Percentiles rank a stretch among this genome's conserved stretches.
phyloP scores from a whole-genome alignment of 2,329 filamentous ascomycete species.

The Fusarium tanahbumbuense region DNA sequence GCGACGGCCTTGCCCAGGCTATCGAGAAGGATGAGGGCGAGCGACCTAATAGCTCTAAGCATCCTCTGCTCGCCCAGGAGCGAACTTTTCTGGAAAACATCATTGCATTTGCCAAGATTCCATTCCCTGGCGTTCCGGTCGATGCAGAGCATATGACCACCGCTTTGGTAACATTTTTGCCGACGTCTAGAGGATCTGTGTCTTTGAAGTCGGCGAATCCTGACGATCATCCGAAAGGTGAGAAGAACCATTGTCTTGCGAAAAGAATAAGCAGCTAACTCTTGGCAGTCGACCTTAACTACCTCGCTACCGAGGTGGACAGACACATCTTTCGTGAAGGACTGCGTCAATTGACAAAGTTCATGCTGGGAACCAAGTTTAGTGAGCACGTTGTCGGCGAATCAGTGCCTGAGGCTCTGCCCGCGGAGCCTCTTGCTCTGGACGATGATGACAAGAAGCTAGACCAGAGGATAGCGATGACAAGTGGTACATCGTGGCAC shows the following conservation, averaged over 20 bases:
- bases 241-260: not conserved
- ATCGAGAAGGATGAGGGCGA: conserved; percentile 51
- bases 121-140: conserved; percentile 35
- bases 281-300: conserved; percentile 39
- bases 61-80: conserved; percentile 48
- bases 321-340: conserved; percentile 41
- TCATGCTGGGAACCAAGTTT: conserved; percentile 42
- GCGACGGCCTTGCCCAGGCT: conserved; percentile 47
- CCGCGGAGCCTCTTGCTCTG: conserved; percentile 26
- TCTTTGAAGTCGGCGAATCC: conserved; percentile 36
- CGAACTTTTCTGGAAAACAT: conserved; percentile 44
- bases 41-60: conserved; percentile 45
- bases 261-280: not conserved
- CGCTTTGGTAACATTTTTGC: conserved; percentile 39
- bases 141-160: conserved; percentile 44
- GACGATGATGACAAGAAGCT: conserved; percentile 38
- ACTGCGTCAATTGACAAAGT: conserved; percentile 37
- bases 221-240: conserved; percentile 40
- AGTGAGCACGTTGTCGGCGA: conserved; percentile 37
- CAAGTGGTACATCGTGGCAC: conserved; percentile 61
- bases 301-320: conserved; percentile 43
- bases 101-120: conserved; percentile 40
- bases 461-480: conserved; percentile 37
- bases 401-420: conserved; percentile 32
- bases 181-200: conserved; percentile 42